Evolutionary conservation across 2,329 filamentous ascomycete genomes (phyloP).

Genomic region (Coniochaeta pulveracea): DNA sequence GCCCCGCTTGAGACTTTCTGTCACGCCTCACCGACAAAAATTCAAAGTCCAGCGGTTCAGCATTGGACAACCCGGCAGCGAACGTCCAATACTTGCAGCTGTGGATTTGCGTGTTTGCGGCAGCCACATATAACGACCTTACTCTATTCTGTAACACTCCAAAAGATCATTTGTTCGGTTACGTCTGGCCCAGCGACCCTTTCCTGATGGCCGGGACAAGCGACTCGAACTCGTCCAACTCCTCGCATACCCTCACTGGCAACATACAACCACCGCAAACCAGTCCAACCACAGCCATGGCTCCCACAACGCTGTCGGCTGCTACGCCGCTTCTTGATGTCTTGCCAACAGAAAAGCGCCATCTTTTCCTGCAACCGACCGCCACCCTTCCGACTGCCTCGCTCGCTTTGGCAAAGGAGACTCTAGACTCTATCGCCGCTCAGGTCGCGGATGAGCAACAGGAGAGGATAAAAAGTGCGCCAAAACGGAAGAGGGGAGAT

Average conservation of each 20-base stretch:
- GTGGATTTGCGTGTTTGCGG: neutral
- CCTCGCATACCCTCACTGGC: slow-evolving; percentile 50
- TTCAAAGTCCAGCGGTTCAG: neutral
- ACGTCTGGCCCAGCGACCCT: neutral
- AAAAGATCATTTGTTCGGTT: no score
- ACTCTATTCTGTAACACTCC: neutral
- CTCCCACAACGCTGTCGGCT: slow-evolving; percentile 21
- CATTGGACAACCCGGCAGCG: neutral
- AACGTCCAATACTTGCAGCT: neutral
- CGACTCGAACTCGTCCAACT: slow-evolving; percentile 44
- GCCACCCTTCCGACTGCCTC: slow-evolving; percentile 55
- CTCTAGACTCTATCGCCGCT: slow-evolving; percentile 66
- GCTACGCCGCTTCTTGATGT: slow-evolving; percentile 42
- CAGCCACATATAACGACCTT: neutral
- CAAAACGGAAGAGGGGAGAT: slow-evolving; percentile 62
- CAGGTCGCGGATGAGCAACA: slow-evolving; percentile 65
- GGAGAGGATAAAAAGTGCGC: slow-evolving; percentile 49
- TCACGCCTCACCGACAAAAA: slow-evolving; percentile 2
- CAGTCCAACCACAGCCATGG: neutral
- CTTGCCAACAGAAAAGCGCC: slow-evolving; percentile 48
- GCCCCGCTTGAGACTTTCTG: neutral
- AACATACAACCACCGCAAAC: slow-evolving; percentile 14
- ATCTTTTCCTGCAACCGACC: slow-evolving; percentile 67
- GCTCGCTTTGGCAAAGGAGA: slow-evolving; percentile 65
- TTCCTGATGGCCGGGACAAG: slow-evolving; percentile 21